phyloP scores from a whole-genome alignment of 192 early-diverging fungal species.

The Oehlia diaphana region DNA sequence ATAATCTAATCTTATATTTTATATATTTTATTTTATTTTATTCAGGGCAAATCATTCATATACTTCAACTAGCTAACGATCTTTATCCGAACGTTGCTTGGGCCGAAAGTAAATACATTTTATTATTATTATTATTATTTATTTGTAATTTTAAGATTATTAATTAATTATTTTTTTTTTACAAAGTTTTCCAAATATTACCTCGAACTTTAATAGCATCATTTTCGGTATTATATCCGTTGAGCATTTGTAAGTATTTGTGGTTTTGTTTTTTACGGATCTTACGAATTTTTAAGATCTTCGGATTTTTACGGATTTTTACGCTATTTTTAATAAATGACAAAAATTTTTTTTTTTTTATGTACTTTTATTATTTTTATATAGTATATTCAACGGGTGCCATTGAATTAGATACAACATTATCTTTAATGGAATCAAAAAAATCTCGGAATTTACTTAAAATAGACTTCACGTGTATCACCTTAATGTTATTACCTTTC shows the following conservation, averaged over 20 bases:
- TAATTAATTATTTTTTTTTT: neutral
- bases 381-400: neutral
- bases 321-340: too few relatives aligned
- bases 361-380: neutral
- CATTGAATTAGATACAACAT: neutral
- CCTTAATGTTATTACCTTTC: neutral
- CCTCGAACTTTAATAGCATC: neutral
- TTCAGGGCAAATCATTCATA: slow-evolving; percentile 1
- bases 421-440: neutral
- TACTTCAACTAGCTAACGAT: neutral
- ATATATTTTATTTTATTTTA: neutral
- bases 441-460: neutral
- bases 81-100: neutral
- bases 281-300: too few relatives aligned
- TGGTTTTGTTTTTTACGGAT: neutral
- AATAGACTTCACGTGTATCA: neutral
- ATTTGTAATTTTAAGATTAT: neutral
- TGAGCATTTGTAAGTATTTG: neutral
- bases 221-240: neutral
- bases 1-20: neutral
- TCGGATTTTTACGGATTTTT: too few relatives aligned
- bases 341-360: neutral
- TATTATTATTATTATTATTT: too few relatives aligned
- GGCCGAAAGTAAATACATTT: slow-evolving; percentile 1
- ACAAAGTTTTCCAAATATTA: slow-evolving; percentile 1